Evolutionary conservation across 2,329 filamentous ascomycete genomes (phyloP).

Genomic region (Neodidymelliopsis sp.): DNA sequence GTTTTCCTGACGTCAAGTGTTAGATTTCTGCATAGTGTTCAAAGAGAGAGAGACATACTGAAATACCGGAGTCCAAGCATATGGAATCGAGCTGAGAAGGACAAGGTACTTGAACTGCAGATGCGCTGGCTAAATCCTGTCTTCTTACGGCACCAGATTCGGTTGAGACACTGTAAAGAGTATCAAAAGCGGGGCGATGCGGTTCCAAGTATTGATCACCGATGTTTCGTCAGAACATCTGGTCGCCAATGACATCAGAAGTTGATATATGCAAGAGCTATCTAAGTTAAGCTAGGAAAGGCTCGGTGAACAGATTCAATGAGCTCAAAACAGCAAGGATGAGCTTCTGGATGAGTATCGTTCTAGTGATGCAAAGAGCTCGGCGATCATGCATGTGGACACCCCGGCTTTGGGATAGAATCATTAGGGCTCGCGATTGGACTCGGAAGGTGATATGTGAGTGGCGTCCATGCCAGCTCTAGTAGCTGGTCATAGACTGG

Average conservation of each 20-base stretch:
- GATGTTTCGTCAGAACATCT: constrained; percentile 1
- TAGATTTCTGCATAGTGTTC: not conserved
- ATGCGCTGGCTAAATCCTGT: constrained; percentile 15
- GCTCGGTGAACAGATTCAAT: constrained; percentile 6
- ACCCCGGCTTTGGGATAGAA: not conserved
- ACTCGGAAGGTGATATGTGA: constrained; percentile 1
- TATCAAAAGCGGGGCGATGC: constrained; percentile 24
- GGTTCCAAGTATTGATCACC: constrained; percentile 15
- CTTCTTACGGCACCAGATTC: constrained; percentile 8
- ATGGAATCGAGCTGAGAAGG: constrained; percentile 17
- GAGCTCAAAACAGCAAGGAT: constrained; percentile 20
- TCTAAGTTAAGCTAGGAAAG: constrained; percentile 9
- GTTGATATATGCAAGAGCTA: constrained; percentile 4
- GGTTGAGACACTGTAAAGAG: constrained; percentile 9
- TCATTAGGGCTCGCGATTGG: not conserved
- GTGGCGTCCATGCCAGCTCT: not conserved
- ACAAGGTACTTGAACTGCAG: constrained; percentile 4
- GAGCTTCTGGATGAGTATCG: constrained; percentile 2
- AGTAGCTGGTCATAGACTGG: not conserved
- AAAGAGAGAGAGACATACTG: constrained; percentile 16
- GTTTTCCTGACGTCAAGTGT: constrained; percentile 22
- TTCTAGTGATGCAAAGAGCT: constrained; percentile 7
- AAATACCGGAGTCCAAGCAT: constrained; percentile 33
- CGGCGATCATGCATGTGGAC: constrained; percentile 18
- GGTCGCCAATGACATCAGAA: constrained; percentile 1